A percentile compares a stretch with the other conserved stretches of the same genome.
These are phyloP conservation scores for Volvariella volvacea DNA, from an alignment of 1,284 basidiomycete species.

Conservation along the genomic window DNA sequence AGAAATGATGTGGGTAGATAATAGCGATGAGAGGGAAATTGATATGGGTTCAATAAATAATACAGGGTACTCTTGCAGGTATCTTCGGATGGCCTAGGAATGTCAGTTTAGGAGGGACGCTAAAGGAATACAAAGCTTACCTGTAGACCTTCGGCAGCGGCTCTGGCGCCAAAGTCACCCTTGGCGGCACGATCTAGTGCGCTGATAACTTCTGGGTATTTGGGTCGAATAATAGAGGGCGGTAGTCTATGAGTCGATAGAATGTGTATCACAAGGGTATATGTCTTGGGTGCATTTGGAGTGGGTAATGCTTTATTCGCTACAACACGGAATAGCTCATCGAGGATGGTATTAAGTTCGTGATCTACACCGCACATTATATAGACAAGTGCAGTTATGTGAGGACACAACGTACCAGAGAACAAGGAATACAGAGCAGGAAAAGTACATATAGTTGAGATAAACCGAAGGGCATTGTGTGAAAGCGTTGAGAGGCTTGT, in stretches of 20 bases:
- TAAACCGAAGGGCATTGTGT: constrained; percentile 41
- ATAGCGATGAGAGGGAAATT: constrained; percentile 19
- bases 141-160: constrained; percentile 34
- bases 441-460: constrained; percentile 41
- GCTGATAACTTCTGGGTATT: constrained; percentile 19
- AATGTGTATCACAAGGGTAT: constrained; percentile 40
- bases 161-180: constrained; percentile 20
- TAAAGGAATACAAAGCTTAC: constrained; percentile 18
- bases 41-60: constrained; percentile 25
- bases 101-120: constrained; percentile 6
- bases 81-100: constrained; percentile 16
- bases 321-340: constrained; percentile 25
- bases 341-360: constrained; percentile 36
- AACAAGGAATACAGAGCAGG: constrained; percentile 37
- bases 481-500: constrained; percentile 36
- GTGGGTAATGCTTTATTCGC: constrained; percentile 27
- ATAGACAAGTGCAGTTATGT: constrained; percentile 5
- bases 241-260: constrained; percentile 44
- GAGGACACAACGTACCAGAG: constrained; percentile 30
- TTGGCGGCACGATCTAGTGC: constrained; percentile 28
- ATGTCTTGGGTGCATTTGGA: constrained; percentile 37
- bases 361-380: constrained; percentile 19
- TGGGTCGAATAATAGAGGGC: constrained; percentile 23
- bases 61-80: constrained; percentile 25
- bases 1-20: no score